Evolutionary conservation across 352 stramenopile species (phyloP).

Genomic region (Globisporangium perplexum): DNA sequence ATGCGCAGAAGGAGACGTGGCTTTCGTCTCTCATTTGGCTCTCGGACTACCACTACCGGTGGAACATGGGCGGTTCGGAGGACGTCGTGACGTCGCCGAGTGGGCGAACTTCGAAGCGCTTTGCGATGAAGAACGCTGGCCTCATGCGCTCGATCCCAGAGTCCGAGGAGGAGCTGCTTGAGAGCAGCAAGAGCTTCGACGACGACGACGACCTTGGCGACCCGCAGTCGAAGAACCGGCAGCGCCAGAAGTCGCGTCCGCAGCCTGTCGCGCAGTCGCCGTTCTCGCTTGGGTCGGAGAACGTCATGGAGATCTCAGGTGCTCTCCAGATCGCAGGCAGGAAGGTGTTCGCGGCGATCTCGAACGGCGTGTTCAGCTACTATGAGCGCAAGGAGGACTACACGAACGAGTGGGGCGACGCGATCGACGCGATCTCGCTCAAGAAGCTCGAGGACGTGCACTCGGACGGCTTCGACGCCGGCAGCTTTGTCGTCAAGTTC

Average conservation of each 20-base stretch:
- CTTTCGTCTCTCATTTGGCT: conserved; percentile 80
- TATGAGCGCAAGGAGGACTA: conserved; percentile 81
- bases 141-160: conserved; percentile 47
- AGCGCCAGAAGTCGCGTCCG: conserved; percentile 7
- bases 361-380: conserved; percentile 82
- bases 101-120: conserved; percentile 30
- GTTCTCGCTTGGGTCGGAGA: conserved; percentile 15
- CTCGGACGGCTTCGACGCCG: conserved; percentile 60
- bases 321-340: conserved; percentile 47
- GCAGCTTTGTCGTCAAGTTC: conserved; percentile 76
- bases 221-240: neutral
- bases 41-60: conserved; percentile 79
- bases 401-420: conserved; percentile 79
- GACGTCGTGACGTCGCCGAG: conserved; percentile 11
- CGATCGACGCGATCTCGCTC: conserved; percentile 75
- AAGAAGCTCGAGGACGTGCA: conserved; percentile 76
- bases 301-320: conserved; percentile 16
- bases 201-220: neutral
- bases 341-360: conserved; percentile 71
- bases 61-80: conserved; percentile 8
- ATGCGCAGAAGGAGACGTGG: conserved; percentile 84
- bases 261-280: conserved; percentile 13
- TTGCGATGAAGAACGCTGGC: conserved; percentile 34
- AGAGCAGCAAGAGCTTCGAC: neutral
- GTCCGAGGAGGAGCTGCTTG: conserved; percentile 24